Evolutionary conservation across 2,329 filamentous ascomycete species (phyloP).

Genomic region (Ambrosiella beaveri): DNA sequence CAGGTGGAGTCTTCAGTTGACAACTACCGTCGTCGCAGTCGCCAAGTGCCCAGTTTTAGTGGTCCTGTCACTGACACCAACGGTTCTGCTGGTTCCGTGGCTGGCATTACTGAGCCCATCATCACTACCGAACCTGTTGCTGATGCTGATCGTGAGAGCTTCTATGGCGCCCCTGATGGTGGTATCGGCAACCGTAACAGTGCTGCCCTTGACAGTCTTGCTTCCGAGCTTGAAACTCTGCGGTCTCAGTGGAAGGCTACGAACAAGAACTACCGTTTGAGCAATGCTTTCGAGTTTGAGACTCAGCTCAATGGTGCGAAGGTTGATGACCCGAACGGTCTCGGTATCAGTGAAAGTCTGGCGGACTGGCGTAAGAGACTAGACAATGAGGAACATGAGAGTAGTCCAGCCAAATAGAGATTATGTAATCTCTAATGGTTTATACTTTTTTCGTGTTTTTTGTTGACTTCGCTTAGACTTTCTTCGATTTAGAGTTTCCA

Average conservation of each 20-base stretch:
- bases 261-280: conserved; percentile 85
- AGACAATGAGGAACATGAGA: conserved; percentile 32
- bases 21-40: conserved; percentile 71
- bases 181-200: conserved; percentile 35
- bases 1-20: conserved; percentile 89
- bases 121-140: conserved; percentile 16
- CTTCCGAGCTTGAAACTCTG: conserved; percentile 78
- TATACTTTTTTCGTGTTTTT: conserved; percentile 4
- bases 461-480: conserved; percentile 7
- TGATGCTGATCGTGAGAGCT: conserved; percentile 39
- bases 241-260: conserved; percentile 89
- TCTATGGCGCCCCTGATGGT: conserved; percentile 43
- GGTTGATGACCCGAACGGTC: conserved; percentile 25
- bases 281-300: conserved; percentile 80
- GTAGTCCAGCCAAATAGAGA: conserved; percentile 15
- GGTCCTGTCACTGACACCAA: conserved; percentile 17
- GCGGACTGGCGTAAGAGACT: conserved; percentile 67
- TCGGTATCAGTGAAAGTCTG: conserved; percentile 50
- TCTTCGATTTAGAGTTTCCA: background rate
- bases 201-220: conserved; percentile 70
- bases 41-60: conserved; percentile 30
- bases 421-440: background rate
- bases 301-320: conserved; percentile 20
- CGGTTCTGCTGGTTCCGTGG: conserved; percentile 22
- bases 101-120: conserved; percentile 1